Evolutionary conservation across 2,329 filamentous ascomycete genomes (phyloP).

Genomic region (Ophiocordyceps sinensis): DNA sequence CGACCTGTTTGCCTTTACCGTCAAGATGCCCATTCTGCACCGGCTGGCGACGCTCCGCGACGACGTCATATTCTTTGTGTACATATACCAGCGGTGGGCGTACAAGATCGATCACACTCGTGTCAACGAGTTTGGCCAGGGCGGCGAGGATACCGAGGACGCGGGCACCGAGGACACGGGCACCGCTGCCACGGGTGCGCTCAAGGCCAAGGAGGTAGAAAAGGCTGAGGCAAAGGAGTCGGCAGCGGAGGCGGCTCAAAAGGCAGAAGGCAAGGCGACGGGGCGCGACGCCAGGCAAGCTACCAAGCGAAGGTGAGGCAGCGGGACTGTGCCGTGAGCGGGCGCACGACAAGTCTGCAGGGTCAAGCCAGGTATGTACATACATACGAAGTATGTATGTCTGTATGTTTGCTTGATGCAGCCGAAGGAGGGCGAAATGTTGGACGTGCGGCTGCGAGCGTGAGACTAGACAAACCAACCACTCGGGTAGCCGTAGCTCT

Average conservation of each 20-base stretch:
- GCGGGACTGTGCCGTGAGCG: too few species aligned
- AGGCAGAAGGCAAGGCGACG: constrained; percentile 28
- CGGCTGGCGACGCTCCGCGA: constrained; percentile 84
- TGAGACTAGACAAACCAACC: too few species aligned
- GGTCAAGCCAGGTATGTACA: too few species aligned
- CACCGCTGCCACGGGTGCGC: constrained; percentile 13
- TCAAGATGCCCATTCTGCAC: constrained; percentile 96
- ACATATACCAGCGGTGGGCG: constrained; percentile 84
- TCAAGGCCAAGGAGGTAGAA: constrained; percentile 16
- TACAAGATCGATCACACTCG: constrained; percentile 86
- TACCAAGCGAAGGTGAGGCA: constrained; percentile 24
- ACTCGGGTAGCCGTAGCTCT: too few species aligned
- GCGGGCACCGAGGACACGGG: constrained; percentile 7
- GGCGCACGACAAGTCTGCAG: too few species aligned
- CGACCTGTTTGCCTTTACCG: constrained; percentile 95
- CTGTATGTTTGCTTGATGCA: too few species aligned
- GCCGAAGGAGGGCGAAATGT: too few species aligned
- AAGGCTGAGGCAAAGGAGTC: constrained; percentile 27
- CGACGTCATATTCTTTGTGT: constrained; percentile 96
- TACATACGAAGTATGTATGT: too few species aligned
- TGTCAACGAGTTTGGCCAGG: constrained; percentile 96
- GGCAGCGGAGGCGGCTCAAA: constrained; percentile 20
- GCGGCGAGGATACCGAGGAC: constrained; percentile 76
- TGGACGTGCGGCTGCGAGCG: too few species aligned
- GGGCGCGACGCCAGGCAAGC: constrained; percentile 33